Base-by-base conservation (phyloP, 2,329 filamentous ascomycete species). In the Aspergillus pseudonomiae region DNA sequence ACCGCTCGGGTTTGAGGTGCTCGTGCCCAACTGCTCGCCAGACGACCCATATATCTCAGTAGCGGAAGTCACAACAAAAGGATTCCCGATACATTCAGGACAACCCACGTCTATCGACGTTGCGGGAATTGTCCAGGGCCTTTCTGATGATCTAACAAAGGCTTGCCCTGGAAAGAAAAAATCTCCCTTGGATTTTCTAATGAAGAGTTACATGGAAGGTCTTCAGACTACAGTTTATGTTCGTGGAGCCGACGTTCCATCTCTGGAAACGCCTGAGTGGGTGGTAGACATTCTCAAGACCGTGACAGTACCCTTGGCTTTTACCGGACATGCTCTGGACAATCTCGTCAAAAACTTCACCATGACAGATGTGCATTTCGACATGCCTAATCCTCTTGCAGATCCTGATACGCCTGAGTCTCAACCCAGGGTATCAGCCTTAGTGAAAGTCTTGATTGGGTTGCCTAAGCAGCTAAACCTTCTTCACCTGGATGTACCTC, bases 391-490 rank as follows among this genome's bases (percentile, higher is more conserved):
- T 71, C 91, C 92, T 0, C 86, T 90, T 71, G 92, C 93, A 2
- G 88, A 93, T 21, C 91, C 92, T 0, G 87, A 85, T 62, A 87
- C 89, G 12, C 91, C 92, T 0, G 87, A 89, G 57, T 84, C 90
- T 4, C 87, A 90, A 60, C 93, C 94, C 11, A 89, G 86, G 60
- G 89, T 99, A 19, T 96, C 93, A 34, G 94, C 94, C 3, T 89
- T 90, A 24, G 90, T 97, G 53, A 83, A 91, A 64, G 94, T 94
- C 12, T 82, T 94, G 21, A 90, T 96, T 30, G 88, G 83, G 12
- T 77, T 98, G 39, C 95, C 95, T 0, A 85, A 91, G 50, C 91
- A 97, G 74, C 90, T 98, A 84, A 93, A 96, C 72, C 90, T 98
- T 68, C 90, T 98, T 68, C 87, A 89, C 57, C 80, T 99, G 58